These are phyloP conservation scores for Neurospora sublineolata DNA, from an alignment of 495 filamentous ascomycete species.

Conservation along the genomic window DNA sequence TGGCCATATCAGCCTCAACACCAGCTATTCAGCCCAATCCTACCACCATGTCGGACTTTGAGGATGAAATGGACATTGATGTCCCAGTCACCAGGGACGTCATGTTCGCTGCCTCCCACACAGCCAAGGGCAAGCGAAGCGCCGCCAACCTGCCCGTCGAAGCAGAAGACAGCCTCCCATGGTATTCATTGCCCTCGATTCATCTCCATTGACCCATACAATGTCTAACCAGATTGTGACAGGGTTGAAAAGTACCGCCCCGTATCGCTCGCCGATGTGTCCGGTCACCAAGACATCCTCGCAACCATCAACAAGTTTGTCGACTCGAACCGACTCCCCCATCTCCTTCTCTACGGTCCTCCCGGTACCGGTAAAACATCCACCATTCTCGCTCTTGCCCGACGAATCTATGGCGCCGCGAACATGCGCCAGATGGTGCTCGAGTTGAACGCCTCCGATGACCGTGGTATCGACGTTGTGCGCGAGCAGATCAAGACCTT, in stretches of 20 bases:
- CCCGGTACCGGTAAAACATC: slow-evolving; percentile 97
- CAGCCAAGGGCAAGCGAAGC: slow-evolving; percentile 77
- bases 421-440: slow-evolving; percentile 98
- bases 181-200: slow-evolving; percentile 40
- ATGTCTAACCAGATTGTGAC: neutral
- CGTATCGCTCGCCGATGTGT: slow-evolving; percentile 77
- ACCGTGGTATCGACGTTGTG: slow-evolving; percentile 96
- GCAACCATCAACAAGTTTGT: slow-evolving; percentile 96
- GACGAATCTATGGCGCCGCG: slow-evolving; percentile 80
- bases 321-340: slow-evolving; percentile 81
- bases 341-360: slow-evolving; percentile 95
- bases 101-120: slow-evolving; percentile 51
- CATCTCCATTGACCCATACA: neutral
- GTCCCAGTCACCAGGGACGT: slow-evolving; percentile 47
- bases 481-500: slow-evolving; percentile 99
- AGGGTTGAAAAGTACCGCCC: slow-evolving; percentile 99
- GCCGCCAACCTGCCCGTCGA: slow-evolving; percentile 87
- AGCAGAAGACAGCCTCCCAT: slow-evolving; percentile 89
- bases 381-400: slow-evolving; percentile 80
- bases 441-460: slow-evolving; percentile 92
- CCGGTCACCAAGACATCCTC: slow-evolving; percentile 95
- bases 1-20: rapidly evolving
- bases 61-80: slow-evolving; percentile 83
- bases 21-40: neutral
- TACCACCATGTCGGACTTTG: slow-evolving; percentile 71